phyloP scores from a whole-genome alignment of 495 filamentous ascomycete genomes.

The Saxophila tyrrhenica region DNA sequence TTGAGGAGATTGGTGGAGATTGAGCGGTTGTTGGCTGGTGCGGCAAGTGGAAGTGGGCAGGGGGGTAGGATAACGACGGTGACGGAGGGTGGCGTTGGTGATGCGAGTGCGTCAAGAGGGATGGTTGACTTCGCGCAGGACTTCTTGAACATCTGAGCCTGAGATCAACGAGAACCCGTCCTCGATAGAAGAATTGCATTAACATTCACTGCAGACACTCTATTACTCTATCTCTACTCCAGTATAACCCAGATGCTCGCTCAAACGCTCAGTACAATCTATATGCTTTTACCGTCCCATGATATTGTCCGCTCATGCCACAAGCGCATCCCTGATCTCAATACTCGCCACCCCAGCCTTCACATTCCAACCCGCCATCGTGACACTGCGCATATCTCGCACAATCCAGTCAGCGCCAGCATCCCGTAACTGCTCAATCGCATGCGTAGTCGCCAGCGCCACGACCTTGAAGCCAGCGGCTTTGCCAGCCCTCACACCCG shows the following conservation, averaged over 20 bases:
- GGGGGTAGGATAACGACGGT: not conserved
- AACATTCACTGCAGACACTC: too few relatives aligned
- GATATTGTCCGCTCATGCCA: constrained; percentile 18
- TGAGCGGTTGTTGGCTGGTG: not conserved
- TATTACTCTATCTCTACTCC: not conserved
- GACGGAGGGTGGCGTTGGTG: not conserved
- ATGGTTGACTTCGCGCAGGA: not conserved
- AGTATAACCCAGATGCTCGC: not conserved
- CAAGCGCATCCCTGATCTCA: constrained; percentile 30
- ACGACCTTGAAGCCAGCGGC: constrained; percentile 81
- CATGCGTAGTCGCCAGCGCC: constrained; percentile 78
- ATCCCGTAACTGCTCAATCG: constrained; percentile 52
- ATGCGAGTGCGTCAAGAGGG: not conserved
- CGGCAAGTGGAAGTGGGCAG: not conserved
- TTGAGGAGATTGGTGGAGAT: constrained; percentile 19
- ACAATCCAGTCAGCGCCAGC: constrained; percentile 85
- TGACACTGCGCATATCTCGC: constrained; percentile 61
- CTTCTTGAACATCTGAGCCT: not conserved
- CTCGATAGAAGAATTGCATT: not conserved
- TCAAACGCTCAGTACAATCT: not conserved
- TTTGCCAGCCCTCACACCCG: constrained; percentile 81
- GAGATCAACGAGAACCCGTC: not conserved
- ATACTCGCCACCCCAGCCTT: constrained; percentile 25
- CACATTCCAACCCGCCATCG: constrained; percentile 25
- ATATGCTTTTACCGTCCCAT: too few relatives aligned